Evolutionary conservation across 2,329 filamentous ascomycete genomes (phyloP), one percentile per base, ranked within the genome.

Genomic region (Sporothrix pallida): DNA sequence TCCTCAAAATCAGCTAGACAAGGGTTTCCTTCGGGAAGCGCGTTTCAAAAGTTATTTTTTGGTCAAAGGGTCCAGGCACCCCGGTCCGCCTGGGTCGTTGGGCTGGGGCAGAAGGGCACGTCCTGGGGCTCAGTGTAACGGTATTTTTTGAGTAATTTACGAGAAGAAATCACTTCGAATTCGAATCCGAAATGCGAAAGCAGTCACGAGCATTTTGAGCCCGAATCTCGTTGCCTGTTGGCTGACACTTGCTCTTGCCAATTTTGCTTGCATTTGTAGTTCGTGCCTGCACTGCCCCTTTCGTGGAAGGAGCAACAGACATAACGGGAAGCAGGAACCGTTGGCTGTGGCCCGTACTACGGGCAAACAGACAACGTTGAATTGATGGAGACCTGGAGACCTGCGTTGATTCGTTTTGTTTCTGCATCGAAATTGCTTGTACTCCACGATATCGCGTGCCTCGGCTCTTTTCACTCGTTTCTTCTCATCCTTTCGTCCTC

Each of bases 71-170:
- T n/a, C 62, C 42, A 23, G n/a, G 37, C 62, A 46, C n/a, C 44
- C 46, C 52, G 44, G 62, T 65, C n/a, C n/a, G n/a, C n/a, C n/a
- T n/a, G n/a, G n/a, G n/a, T 48, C n/a, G 42, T 42, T 63, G 60
- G 60, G 60, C 60, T 67, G 20, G 44, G 37, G 42, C 23, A 42
- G 10, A 17, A 23, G 23, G 20, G 50, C n/a, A 69, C 23, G 46
- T 37, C 12, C 9, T 42, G 31, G 31, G 50, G 17, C 10, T 23
- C 15, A 54, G 65, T 69, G 65, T 42, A 69, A 37, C 23, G 17
- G 65, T 54, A 54, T 69, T 63, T 44, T 37, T 42, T 31, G 46
- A 17, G 63, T 50, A 68, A 50, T 50, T 67, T 50, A 50, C 20
- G 63, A 50, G 46, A 26, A 23, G 23, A 50, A 68, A 31, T 37